A percentile compares a stretch with the other conserved stretches of the same genome.
Conservation (phyloP, 1,284 basidiomycete species). For the Psilocybe mexicana region DNA sequence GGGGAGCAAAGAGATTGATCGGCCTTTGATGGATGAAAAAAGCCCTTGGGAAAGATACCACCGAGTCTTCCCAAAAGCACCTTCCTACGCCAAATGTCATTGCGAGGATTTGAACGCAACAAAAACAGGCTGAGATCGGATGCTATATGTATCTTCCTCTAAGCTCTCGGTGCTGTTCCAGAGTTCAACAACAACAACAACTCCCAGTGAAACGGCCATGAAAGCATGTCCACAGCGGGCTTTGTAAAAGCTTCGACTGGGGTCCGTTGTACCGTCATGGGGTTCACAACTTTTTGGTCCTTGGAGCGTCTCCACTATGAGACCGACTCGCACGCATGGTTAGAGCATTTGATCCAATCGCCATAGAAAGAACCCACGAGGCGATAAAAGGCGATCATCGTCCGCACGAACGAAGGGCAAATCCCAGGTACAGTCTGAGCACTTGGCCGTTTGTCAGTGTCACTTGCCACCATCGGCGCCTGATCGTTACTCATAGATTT, state of each 20-base stretch:
- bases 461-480: not conserved
- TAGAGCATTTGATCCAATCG: constrained; percentile 10
- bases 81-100: too few species aligned
- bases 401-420: constrained; percentile 7
- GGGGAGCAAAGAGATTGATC: not conserved
- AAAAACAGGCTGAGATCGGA: too few species aligned
- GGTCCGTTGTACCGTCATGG: not conserved
- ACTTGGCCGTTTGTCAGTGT: not conserved
- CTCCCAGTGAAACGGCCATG: too few species aligned
- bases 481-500: not conserved
- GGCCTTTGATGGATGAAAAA: not conserved
- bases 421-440: not conserved
- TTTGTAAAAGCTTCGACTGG: not conserved
- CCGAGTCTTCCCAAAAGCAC: not conserved
- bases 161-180: too few species aligned
- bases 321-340: constrained; percentile 15
- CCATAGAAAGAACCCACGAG: constrained; percentile 3
- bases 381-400: constrained; percentile 3
- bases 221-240: too few species aligned
- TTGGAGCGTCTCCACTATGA: constrained; percentile 2
- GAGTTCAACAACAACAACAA: too few species aligned
- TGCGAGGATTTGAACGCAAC: too few species aligned
- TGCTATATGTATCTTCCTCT: too few species aligned
- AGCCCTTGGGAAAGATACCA: not conserved
- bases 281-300: not conserved